Conservation (phyloP, 495 filamentous ascomycete species). For the Hypoxylon subgilvum region DNA sequence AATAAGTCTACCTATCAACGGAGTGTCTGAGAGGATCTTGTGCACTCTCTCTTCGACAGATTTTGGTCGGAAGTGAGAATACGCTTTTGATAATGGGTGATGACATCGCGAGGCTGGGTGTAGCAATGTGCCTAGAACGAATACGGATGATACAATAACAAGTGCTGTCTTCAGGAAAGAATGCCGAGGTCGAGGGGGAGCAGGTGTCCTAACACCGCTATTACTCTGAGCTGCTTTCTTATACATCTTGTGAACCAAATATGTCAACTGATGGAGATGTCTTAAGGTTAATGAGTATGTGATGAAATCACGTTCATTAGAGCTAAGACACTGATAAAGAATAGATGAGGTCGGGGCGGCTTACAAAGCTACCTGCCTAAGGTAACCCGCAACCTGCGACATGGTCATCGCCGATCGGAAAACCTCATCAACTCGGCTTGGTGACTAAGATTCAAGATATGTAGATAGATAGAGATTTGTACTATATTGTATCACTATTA, state of each 20-base stretch:
- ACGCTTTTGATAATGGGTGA: constrained; percentile 25
- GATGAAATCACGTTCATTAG: background rate
- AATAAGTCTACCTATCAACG: constrained; percentile 72
- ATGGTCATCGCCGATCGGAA: no score
- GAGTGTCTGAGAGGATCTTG: constrained; percentile 72
- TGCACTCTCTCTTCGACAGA: constrained; percentile 70
- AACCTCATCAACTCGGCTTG: background rate
- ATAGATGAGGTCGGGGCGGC: constrained; percentile 1
- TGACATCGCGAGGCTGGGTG: constrained; percentile 29
- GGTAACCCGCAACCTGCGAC: background rate
- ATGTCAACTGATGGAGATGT: constrained; percentile 1
- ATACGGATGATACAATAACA: constrained; percentile 15
- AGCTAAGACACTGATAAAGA: constrained; percentile 5
- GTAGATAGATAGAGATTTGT: background rate
- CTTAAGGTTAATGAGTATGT: constrained; percentile 4
- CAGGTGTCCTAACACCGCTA: no score
- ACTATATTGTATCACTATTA: no score
- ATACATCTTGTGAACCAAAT: constrained; percentile 6
- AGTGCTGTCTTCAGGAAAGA: constrained; percentile 24
- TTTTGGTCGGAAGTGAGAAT: constrained; percentile 32
- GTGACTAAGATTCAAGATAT: background rate
- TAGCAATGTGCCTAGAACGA: constrained; percentile 29
- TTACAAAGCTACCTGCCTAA: constrained; percentile 19
- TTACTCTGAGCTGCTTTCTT: constrained; percentile 9
- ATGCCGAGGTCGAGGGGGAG: constrained; percentile 10